Percentiles rank a stretch among this genome's conserved stretches.
These are phyloP conservation scores for Chlorella sp. DNA, from an alignment of 139 green algal species.

Conservation along the genomic window DNA sequence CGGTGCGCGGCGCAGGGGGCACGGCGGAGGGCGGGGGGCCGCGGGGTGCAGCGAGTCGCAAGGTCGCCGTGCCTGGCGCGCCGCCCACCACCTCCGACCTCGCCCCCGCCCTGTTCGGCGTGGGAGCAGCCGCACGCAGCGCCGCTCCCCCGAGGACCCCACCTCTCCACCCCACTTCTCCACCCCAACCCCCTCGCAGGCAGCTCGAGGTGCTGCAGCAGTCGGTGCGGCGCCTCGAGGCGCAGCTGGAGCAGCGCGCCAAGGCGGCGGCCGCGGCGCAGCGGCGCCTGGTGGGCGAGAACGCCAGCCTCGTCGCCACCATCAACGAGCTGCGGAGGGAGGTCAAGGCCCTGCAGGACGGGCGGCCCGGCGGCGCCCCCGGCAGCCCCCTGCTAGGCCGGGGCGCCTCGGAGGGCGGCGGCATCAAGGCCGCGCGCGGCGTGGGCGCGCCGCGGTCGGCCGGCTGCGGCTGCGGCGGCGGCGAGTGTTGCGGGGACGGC, in stretches of 20 bases:
- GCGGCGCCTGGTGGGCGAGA: slow-evolving; percentile 71
- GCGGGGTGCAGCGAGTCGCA: too few species aligned
- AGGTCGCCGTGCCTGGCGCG: background rate
- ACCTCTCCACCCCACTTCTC: too few species aligned
- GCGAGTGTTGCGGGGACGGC: background rate
- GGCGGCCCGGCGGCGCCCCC: background rate
- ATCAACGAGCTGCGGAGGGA: slow-evolving; percentile 89
- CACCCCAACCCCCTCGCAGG: slow-evolving; percentile 5
- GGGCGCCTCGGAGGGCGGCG: background rate
- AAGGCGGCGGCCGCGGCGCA: background rate
- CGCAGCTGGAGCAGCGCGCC: slow-evolving; percentile 76
- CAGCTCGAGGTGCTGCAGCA: slow-evolving; percentile 84
- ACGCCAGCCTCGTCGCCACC: slow-evolving; percentile 86
- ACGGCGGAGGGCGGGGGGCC: background rate
- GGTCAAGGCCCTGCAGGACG: slow-evolving; percentile 54
- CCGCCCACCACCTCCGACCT: background rate
- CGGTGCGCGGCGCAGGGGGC: too few species aligned
- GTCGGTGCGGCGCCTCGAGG: slow-evolving; percentile 73
- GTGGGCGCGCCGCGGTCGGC: background rate
- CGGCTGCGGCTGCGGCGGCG: background rate
- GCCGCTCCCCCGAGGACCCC: too few species aligned
- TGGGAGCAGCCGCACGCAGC: too few species aligned
- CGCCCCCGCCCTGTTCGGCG: too few species aligned
- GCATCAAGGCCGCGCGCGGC: background rate
- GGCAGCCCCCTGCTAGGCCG: background rate